A percentile compares a stretch with the other conserved stretches of the same genome.
These are phyloP conservation scores for Fusarium virguliforme DNA, from an alignment of 2,329 filamentous ascomycete species.

Conservation along the genomic window DNA sequence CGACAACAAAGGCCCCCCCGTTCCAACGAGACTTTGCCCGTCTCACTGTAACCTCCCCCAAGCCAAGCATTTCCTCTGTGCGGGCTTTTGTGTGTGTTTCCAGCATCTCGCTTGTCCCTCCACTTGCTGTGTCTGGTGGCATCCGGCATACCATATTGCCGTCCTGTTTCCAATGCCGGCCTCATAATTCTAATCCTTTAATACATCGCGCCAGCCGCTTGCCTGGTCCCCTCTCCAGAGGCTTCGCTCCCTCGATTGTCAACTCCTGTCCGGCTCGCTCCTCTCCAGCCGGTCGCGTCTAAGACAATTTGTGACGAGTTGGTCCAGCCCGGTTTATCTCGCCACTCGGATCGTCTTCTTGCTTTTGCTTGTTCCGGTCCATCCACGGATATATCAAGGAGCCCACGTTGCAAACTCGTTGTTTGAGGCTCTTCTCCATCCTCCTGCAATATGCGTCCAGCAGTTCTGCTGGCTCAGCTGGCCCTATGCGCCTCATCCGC, in stretches of 20 bases:
- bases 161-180: constrained; percentile 47
- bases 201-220: constrained; percentile 45
- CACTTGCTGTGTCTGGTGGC: constrained; percentile 37
- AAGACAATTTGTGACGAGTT: constrained; percentile 46
- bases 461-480: constrained; percentile 61
- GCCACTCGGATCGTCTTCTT: constrained; percentile 21
- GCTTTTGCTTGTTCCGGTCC: constrained; percentile 24
- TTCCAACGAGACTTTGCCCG: constrained; percentile 38
- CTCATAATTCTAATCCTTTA: constrained; percentile 54
- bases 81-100: constrained; percentile 34
- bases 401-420: constrained; percentile 15
- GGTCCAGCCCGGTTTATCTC: constrained; percentile 34
- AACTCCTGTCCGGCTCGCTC: constrained; percentile 13
- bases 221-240: constrained; percentile 17
- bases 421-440: constrained; percentile 18
- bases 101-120: constrained; percentile 38
- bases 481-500: constrained; percentile 64
- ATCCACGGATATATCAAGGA: constrained; percentile 31
- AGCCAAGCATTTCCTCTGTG: constrained; percentile 37
- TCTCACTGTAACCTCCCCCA: constrained; percentile 36
- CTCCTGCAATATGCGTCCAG: constrained; percentile 60
- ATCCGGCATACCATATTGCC: constrained; percentile 44
- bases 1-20: constrained; percentile 22
- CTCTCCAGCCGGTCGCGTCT: constrained; percentile 32
- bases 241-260: constrained; percentile 26